These are phyloP conservation scores for Debaryomyces subglobosus DNA, from an alignment of 1,139 yeast species.

Conservation along the genomic window DNA sequence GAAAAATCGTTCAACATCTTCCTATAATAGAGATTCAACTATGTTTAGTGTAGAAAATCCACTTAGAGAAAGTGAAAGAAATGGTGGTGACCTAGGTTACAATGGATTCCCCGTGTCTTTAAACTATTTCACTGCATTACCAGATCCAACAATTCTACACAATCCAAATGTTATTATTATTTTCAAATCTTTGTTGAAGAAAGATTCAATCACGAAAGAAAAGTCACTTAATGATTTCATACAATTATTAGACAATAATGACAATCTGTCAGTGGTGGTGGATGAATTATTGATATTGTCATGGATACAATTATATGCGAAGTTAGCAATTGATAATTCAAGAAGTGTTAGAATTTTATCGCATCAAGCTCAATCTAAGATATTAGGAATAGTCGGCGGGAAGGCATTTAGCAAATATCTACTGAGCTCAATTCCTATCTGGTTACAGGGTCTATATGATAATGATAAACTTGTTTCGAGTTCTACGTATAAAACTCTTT, in stretches of 20 bases:
- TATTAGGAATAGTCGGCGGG: slow-evolving; percentile 59
- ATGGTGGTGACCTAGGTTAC: slow-evolving; percentile 37
- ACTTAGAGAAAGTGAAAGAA: background rate
- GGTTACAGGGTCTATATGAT: slow-evolving; percentile 75
- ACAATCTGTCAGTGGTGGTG: slow-evolving; percentile 18
- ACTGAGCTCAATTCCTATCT: slow-evolving; percentile 69
- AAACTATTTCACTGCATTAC: slow-evolving; percentile 76
- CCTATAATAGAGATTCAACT: background rate
- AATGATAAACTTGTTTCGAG: slow-evolving; percentile 61
- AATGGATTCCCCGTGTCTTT: slow-evolving; percentile 71
- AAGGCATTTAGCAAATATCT: slow-evolving; percentile 61
- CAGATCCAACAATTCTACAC: slow-evolving; percentile 63
- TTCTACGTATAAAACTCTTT: slow-evolving; percentile 51
- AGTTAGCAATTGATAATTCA: slow-evolving; percentile 71
- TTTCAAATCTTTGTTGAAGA: slow-evolving; percentile 74
- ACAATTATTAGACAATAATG: slow-evolving; percentile 25
- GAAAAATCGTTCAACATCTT: background rate
- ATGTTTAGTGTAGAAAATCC: slow-evolving; percentile 4
- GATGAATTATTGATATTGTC: slow-evolving; percentile 59
- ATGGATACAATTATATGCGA: slow-evolving; percentile 85
- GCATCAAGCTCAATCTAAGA: slow-evolving; percentile 64
- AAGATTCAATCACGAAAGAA: slow-evolving; percentile 83
- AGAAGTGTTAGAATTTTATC: slow-evolving; percentile 61
- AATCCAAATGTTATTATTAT: slow-evolving; percentile 64
- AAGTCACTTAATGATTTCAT: slow-evolving; percentile 67